Conservation (phyloP, 2,329 filamentous ascomycete species). For the Cytospora mali region DNA sequence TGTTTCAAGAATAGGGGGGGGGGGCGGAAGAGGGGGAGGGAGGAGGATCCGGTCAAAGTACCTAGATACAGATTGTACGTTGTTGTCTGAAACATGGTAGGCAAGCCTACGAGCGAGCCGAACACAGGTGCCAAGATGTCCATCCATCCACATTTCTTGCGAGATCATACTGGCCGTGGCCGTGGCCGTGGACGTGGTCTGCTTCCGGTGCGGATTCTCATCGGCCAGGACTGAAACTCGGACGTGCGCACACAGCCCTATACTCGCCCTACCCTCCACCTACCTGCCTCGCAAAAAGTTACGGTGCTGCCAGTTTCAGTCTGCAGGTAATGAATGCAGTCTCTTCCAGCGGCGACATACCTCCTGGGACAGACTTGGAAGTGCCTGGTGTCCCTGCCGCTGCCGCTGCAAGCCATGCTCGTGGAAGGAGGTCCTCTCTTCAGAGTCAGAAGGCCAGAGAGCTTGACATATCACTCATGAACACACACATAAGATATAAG, state of each 20-base stretch:
- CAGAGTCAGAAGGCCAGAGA: background rate
- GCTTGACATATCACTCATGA: background rate
- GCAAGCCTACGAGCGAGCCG: background rate
- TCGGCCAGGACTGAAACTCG: background rate
- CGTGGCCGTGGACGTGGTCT: background rate
- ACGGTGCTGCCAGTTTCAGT: background rate
- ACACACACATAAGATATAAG: background rate
- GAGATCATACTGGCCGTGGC: no score
- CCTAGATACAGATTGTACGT: background rate
- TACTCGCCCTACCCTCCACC: background rate
- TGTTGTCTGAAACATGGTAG: background rate
- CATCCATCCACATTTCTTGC: background rate
- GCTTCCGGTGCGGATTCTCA: background rate
- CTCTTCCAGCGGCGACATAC: background rate
- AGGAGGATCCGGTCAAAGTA: background rate
- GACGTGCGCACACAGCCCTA: background rate
- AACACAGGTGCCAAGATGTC: no score
- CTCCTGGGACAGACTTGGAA: no score
- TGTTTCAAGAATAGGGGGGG: background rate
- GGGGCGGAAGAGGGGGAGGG: background rate
- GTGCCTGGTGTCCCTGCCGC: no score
- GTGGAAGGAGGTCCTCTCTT: no score
- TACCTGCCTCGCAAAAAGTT: background rate
- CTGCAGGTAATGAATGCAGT: background rate
- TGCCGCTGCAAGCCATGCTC: no score